phyloP scores from a whole-genome alignment of 2,329 filamentous ascomycete species.

The Truncatella angustata region DNA sequence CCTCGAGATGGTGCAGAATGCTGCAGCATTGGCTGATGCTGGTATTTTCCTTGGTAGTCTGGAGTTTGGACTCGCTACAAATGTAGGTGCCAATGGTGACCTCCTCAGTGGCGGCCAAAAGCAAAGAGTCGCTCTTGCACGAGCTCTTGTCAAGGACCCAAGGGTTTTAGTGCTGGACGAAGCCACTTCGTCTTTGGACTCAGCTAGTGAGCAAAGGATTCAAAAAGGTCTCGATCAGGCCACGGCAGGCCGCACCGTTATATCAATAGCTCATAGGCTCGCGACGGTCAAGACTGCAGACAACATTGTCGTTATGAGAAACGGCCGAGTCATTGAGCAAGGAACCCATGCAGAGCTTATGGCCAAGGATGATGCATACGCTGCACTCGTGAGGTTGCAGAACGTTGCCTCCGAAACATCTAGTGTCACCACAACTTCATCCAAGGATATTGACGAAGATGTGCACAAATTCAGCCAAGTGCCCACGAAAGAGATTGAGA shows the following conservation, averaged over 20 bases:
- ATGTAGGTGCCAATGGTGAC: constrained; percentile 41
- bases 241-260: constrained; percentile 51
- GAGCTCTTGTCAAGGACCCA: constrained; percentile 45
- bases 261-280: constrained; percentile 64
- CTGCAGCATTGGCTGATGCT: constrained; percentile 58
- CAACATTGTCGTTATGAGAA: constrained; percentile 62
- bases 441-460: constrained; percentile 34
- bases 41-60: constrained; percentile 44
- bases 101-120: constrained; percentile 46
- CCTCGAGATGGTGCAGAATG: constrained; percentile 44
- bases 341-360: constrained; percentile 61
- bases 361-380: constrained; percentile 28
- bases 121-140: constrained; percentile 46
- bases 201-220: constrained; percentile 44
- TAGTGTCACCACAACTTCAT: constrained; percentile 23
- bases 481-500: constrained; percentile 14
- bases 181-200: constrained; percentile 49
- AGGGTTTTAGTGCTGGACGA: constrained; percentile 47
- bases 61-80: constrained; percentile 43
- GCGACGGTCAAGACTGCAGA: constrained; percentile 61
- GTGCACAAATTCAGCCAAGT: constrained; percentile 29
- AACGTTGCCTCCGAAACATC: constrained; percentile 33
- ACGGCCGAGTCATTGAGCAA: constrained; percentile 59
- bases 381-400: constrained; percentile 28
- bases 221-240: constrained; percentile 35